A percentile compares a stretch with the other conserved stretches of the same genome.
phyloP scores from a whole-genome alignment of 768 basidiomycete genomes.

The Leccinum broughii region DNA sequence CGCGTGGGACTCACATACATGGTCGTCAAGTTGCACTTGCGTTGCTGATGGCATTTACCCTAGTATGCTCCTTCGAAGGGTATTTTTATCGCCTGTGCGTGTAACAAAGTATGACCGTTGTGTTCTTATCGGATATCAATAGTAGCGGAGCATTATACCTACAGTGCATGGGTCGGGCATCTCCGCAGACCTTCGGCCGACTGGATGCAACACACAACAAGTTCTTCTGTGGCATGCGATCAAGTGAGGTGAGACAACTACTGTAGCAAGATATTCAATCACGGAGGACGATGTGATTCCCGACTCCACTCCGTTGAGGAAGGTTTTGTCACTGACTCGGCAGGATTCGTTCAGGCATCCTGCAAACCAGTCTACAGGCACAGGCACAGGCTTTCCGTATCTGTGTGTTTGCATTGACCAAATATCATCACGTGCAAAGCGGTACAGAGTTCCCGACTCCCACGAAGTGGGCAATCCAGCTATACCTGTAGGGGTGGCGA shows the following conservation, averaged over 20 bases:
- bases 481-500: no score
- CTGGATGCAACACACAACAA: background rate
- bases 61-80: no score
- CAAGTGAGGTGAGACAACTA: background rate
- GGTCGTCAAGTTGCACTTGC: background rate
- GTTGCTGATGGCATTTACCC: background rate
- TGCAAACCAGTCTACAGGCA: no score
- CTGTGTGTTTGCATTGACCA: no score
- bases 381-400: no score
- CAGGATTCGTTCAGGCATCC: no score
- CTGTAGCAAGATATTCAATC: background rate
- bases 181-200: background rate
- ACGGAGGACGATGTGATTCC: background rate
- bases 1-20: no score
- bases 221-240: background rate
- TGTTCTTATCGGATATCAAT: background rate
- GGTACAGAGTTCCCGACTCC: no score
- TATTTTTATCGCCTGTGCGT: background rate
- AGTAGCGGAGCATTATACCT: background rate
- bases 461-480: no score
- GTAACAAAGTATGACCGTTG: background rate
- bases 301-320: no score
- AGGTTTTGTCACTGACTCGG: no score
- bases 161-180: background rate
- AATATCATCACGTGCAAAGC: no score